These are phyloP conservation scores for Cryptococcus sp. DNA, from an alignment of 1,284 basidiomycete species.

Conservation along the genomic window DNA sequence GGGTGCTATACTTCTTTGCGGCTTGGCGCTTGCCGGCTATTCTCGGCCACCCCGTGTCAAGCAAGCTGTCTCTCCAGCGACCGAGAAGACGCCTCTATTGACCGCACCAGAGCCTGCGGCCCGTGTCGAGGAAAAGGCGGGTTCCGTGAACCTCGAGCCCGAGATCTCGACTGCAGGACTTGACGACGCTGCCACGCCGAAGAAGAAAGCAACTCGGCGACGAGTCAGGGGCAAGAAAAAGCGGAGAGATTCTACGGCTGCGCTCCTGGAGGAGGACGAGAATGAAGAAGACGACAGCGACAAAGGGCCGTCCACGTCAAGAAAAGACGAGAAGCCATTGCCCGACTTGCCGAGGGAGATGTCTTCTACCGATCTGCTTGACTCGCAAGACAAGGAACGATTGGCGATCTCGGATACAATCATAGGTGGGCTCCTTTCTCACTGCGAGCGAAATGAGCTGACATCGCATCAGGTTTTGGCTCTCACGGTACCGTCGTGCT, in stretches of 20 bases:
- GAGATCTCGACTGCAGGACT: neutral
- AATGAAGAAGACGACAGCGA: constrained; percentile 54
- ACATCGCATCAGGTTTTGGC: constrained; percentile 71
- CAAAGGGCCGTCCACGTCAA: constrained; percentile 23
- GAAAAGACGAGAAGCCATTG: constrained; percentile 38
- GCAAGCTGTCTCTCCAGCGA: constrained; percentile 14
- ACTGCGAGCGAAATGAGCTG: neutral
- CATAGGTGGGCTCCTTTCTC: constrained; percentile 62
- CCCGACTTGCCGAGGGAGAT: constrained; percentile 45
- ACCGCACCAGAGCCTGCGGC: neutral
- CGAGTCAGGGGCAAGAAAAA: constrained; percentile 45
- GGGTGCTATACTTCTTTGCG: constrained; percentile 18
- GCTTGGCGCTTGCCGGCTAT: constrained; percentile 22
- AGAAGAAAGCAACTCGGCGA: constrained; percentile 39
- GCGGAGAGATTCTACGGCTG: constrained; percentile 30
- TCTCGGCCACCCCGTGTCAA: constrained; percentile 9
- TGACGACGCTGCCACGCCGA: constrained; percentile 24
- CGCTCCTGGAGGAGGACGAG: constrained; percentile 57
- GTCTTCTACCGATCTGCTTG: constrained; percentile 31
- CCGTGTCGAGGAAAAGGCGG: constrained; percentile 7
- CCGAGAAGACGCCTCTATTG: constrained; percentile 33
- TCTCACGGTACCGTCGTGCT: constrained; percentile 96
- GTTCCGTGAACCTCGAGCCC: neutral
- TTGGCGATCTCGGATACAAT: constrained; percentile 73
- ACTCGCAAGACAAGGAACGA: constrained; percentile 45